Evolutionary conservation across 2,329 filamentous ascomycete genomes (phyloP).

Genomic region (Fusarium sp.): DNA sequence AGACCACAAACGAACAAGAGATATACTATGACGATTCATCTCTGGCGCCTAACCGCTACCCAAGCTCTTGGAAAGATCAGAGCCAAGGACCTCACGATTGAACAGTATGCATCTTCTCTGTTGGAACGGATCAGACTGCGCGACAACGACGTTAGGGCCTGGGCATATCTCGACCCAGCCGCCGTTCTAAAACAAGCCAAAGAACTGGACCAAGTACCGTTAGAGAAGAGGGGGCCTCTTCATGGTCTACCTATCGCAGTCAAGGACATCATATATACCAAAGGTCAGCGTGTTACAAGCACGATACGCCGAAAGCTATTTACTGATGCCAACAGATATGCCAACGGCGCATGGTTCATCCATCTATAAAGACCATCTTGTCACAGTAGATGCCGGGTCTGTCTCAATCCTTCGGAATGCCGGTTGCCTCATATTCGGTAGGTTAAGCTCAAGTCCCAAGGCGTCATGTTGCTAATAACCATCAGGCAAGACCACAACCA

Average conservation of each 20-base stretch:
- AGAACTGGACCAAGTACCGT: constrained; percentile 61
- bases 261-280: constrained; percentile 71
- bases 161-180: constrained; percentile 60
- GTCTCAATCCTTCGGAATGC: constrained; percentile 64
- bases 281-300: constrained; percentile 55
- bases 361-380: constrained; percentile 60
- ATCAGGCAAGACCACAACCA: constrained; percentile 53
- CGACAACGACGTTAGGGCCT: constrained; percentile 61
- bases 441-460: constrained; percentile 53
- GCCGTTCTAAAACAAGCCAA: constrained; percentile 62
- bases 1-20: not conserved
- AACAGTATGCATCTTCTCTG: constrained; percentile 62
- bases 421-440: constrained; percentile 66
- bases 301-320: accelerated
- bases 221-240: constrained; percentile 62
- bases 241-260: constrained; percentile 69
- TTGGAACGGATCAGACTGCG: constrained; percentile 58
- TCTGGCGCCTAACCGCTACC: constrained; percentile 53
- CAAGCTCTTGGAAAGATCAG: constrained; percentile 55
- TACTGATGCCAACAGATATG: constrained; percentile 56
- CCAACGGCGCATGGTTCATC: constrained; percentile 66
- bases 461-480: constrained; percentile 63
- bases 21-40: not conserved
- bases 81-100: constrained; percentile 58
- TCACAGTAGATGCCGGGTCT: constrained; percentile 62